A percentile compares a stretch with the other conserved stretches of the same genome.
These are phyloP conservation scores for Combretum micranthum DNA, from an alignment of 345 rosid species.

Conservation along the genomic window DNA sequence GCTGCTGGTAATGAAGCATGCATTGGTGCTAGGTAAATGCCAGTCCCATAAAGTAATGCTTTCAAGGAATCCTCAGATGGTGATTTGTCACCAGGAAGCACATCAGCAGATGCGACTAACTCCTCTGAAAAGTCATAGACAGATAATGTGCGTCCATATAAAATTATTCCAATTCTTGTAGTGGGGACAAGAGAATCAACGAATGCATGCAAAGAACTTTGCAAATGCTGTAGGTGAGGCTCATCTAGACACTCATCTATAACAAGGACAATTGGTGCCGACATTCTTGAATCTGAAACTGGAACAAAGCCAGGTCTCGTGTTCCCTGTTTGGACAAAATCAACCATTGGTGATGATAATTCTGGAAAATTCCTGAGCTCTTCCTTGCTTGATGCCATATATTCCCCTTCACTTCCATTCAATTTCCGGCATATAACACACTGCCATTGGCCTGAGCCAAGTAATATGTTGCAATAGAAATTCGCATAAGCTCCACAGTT, in stretches of 20 bases:
- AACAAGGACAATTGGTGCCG: slow-evolving; percentile 84
- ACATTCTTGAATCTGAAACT: slow-evolving; percentile 76
- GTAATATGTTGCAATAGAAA: slow-evolving; percentile 63
- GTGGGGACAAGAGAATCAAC: slow-evolving; percentile 72
- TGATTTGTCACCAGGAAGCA: slow-evolving; percentile 83
- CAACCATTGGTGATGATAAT: slow-evolving; percentile 69
- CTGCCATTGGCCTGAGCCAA: slow-evolving; percentile 98
- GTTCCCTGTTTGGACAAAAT: slow-evolving; percentile 83
- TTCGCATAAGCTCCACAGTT: slow-evolving; percentile 95
- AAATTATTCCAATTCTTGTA: slow-evolving; percentile 76
- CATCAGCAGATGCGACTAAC: slow-evolving; percentile 92
- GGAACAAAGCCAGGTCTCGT: slow-evolving; percentile 81
- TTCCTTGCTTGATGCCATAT: slow-evolving; percentile 63
- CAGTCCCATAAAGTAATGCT: slow-evolving; percentile 81
- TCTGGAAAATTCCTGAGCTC: slow-evolving; percentile 70
- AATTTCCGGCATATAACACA: slow-evolving; percentile 68
- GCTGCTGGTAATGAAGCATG: slow-evolving; percentile 93
- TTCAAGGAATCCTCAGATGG: slow-evolving; percentile 73
- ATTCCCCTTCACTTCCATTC: slow-evolving; percentile 88
- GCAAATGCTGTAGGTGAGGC: slow-evolving; percentile 89
- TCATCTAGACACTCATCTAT: slow-evolving; percentile 97
- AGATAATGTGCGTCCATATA: slow-evolving; percentile 81
- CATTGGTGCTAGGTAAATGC: slow-evolving; percentile 90
- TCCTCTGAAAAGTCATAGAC: slow-evolving; percentile 92
- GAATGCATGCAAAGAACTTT: slow-evolving; percentile 96